phyloP scores from a whole-genome alignment of 1,284 basidiomycete species.

The Afroboletus lepidellus region DNA sequence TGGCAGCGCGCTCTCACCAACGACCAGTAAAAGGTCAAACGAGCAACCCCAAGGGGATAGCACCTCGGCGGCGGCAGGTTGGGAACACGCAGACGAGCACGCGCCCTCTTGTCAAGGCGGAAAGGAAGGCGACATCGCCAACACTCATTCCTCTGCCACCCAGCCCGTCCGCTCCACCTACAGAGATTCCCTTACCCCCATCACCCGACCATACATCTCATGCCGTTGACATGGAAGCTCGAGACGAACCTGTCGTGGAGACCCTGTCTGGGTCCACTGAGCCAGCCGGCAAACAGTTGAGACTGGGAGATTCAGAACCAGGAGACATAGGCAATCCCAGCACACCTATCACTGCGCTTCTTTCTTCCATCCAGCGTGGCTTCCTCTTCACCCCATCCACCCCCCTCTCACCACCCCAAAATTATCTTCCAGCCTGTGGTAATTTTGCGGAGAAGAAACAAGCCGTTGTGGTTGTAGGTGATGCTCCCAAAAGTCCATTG shows the following conservation, averaged over 20 bases:
- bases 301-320: constrained; percentile 2
- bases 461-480: background rate
- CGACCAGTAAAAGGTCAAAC: constrained; percentile 11
- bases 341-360: constrained; percentile 68
- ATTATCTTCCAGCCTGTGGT: constrained; percentile 36
- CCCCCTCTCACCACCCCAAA: constrained; percentile 56
- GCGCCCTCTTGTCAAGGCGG: constrained; percentile 15
- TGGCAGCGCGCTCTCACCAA: constrained; percentile 15
- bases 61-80: constrained; percentile 9
- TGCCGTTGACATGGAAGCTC: constrained; percentile 1
- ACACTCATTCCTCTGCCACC: constrained; percentile 32
- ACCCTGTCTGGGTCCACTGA: background rate
- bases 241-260: constrained; percentile 1
- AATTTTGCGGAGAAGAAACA: constrained; percentile 29
- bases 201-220: constrained; percentile 22
- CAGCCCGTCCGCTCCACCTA: constrained; percentile 24
- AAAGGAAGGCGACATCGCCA: constrained; percentile 20
- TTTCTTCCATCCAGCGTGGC: constrained; percentile 66
- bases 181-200: constrained; percentile 27
- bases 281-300: background rate
- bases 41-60: constrained; percentile 1
- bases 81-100: constrained; percentile 9
- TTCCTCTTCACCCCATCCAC: constrained; percentile 62
- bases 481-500: constrained; percentile 2
- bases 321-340: constrained; percentile 26